Conservation (phyloP, 139 green algal genomes). For the Chlorella sp. region DNA sequence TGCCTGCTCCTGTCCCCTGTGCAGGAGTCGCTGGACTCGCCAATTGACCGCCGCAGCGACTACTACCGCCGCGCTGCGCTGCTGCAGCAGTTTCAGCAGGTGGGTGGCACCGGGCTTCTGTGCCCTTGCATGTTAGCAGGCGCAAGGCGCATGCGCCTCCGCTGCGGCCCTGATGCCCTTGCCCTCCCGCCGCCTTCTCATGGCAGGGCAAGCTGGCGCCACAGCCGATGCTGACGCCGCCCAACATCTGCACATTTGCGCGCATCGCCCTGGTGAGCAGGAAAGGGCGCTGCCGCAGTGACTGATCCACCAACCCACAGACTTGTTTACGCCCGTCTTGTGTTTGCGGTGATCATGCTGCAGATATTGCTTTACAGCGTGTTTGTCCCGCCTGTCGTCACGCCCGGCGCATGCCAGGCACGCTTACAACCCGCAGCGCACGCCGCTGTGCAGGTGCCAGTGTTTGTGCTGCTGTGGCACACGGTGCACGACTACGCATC, state of each 20-base stretch:
- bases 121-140: too few species aligned
- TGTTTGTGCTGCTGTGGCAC: conserved; percentile 72
- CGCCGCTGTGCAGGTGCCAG: conserved; percentile 45
- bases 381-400: too few species aligned
- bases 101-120: neutral
- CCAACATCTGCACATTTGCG: conserved; percentile 72
- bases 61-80: conserved; percentile 61
- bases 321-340: too few species aligned
- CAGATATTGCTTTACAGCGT: too few species aligned
- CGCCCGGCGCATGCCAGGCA: too few species aligned
- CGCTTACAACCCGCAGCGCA: too few species aligned
- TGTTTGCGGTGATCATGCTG: too few species aligned
- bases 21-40: conserved; percentile 70
- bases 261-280: conserved; percentile 59
- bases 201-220: conserved; percentile 2
- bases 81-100: conserved; percentile 18
- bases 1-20: neutral
- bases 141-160: too few species aligned
- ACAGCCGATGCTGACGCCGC: conserved; percentile 58
- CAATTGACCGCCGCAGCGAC: conserved; percentile 74
- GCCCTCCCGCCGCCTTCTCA: too few species aligned
- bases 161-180: too few species aligned
- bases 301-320: too few species aligned
- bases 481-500: conserved; percentile 14
- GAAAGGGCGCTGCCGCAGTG: too few species aligned